phyloP scores from a whole-genome alignment of 148 eudicot species.

The Chenopodium formosanum region DNA sequence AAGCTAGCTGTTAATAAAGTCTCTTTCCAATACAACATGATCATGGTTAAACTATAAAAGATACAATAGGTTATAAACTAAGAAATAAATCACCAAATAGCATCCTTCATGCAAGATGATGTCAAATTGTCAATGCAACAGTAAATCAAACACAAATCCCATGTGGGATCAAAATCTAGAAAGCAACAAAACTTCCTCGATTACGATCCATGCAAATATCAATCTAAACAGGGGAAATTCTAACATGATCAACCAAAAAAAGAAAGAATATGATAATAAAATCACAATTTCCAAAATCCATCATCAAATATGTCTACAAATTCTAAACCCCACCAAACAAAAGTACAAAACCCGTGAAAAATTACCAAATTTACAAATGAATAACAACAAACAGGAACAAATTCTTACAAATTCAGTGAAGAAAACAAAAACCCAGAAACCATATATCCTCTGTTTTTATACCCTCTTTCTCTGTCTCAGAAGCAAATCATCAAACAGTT shows the following conservation, averaged over 20 bases:
- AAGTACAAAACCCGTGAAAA: background rate
- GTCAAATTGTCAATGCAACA: slow-evolving; percentile 6
- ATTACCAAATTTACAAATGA: background rate
- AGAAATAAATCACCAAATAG: background rate
- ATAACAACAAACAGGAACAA: background rate
- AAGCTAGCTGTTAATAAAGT: background rate
- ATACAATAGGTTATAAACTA: background rate
- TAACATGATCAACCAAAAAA: background rate
- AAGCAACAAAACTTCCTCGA: background rate
- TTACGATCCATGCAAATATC: background rate
- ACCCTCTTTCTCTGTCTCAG: background rate
- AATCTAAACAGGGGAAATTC: background rate
- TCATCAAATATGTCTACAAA: slow-evolving; percentile 4
- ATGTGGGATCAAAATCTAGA: background rate
- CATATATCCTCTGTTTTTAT: background rate
- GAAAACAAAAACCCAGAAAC: slow-evolving; percentile 25
- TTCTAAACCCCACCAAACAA: background rate
- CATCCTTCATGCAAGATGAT: background rate
- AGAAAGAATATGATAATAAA: background rate
- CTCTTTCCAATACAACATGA: background rate
- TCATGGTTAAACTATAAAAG: background rate
- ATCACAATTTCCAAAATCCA: background rate
- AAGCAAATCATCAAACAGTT: slow-evolving; percentile 24
- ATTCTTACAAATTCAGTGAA: slow-evolving; percentile 31
- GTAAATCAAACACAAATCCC: background rate